phyloP scores from a whole-genome alignment of 164 flowering plant species.

The Berberis thunbergii region DNA sequence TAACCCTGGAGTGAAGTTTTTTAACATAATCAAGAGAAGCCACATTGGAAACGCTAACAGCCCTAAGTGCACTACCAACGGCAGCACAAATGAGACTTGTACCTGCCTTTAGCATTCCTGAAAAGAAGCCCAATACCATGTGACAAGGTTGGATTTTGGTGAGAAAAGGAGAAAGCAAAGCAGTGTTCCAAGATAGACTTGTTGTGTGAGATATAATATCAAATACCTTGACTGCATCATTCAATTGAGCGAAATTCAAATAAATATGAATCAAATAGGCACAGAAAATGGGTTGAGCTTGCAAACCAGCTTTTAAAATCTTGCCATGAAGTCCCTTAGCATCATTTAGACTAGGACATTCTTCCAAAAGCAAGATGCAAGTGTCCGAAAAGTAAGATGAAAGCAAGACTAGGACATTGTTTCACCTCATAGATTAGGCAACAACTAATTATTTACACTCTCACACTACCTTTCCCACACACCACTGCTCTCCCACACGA shows the following conservation, averaged over 20 bases:
- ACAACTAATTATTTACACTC: too few species aligned
- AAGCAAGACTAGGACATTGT: too few species aligned
- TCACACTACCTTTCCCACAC: too few species aligned
- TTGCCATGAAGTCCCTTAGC: background rate
- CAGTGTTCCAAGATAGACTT: background rate
- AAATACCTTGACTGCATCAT: background rate
- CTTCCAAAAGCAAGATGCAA: background rate
- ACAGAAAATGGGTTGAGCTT: background rate
- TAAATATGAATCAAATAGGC: background rate
- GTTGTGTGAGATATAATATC: background rate
- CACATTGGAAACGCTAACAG: background rate
- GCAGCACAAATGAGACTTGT: background rate
- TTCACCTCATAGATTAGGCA: too few species aligned
- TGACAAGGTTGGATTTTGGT: background rate
- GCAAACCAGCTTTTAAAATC: background rate
- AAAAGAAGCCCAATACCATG: background rate
- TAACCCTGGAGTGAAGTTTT: slow-evolving; percentile 18
- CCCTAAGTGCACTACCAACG: background rate
- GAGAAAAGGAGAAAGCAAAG: background rate
- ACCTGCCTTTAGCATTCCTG: background rate
- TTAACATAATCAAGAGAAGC: background rate
- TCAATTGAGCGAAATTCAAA: background rate
- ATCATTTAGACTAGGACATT: background rate
- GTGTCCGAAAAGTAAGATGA: background rate
- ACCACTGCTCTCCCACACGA: too few species aligned